A percentile compares a stretch with the other conserved stretches of the same genome.
Evolutionary conservation across 2,329 filamentous ascomycete species (phyloP).

Genomic region (Epichloe uncinata): DNA sequence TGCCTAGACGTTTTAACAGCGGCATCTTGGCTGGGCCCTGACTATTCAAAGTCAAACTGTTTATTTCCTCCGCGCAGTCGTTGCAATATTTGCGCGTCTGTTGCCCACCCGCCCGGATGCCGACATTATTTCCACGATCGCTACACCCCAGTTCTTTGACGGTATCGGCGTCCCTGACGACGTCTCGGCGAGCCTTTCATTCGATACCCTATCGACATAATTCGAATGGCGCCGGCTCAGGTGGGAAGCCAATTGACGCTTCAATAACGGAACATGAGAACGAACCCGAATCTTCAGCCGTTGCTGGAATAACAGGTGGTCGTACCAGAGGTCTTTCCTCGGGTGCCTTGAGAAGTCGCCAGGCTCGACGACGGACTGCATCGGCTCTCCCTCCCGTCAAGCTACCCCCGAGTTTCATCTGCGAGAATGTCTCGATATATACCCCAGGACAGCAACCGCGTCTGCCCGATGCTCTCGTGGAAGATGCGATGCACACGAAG

Average conservation of each 20-base stretch:
- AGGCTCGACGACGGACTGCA: constrained; percentile 19
- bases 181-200: constrained; percentile 11
- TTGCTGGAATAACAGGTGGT: constrained; percentile 14
- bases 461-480: constrained; percentile 18
- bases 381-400: constrained; percentile 36
- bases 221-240: constrained; percentile 9
- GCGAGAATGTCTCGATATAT: constrained; percentile 30
- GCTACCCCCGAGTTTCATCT: constrained; percentile 45
- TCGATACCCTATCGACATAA: constrained; percentile 9
- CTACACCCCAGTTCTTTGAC: constrained; percentile 13
- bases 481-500: constrained; percentile 20
- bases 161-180: constrained; percentile 12
- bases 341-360: constrained; percentile 17
- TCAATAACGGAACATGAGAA: constrained; percentile 15
- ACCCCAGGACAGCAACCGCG: constrained; percentile 13
- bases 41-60: neutral
- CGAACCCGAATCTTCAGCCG: constrained; percentile 15
- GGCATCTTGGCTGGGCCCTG: neutral
- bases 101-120: constrained; percentile 17
- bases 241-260: constrained; percentile 17
- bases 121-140: constrained; percentile 17
- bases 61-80: neutral
- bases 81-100: neutral
- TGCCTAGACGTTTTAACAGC: neutral
- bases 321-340: constrained; percentile 15